Percentiles rank a stretch among this genome's conserved stretches.
Conservation (phyloP, 192 early-diverging fungal species). For the Powellomyces hirtus region DNA sequence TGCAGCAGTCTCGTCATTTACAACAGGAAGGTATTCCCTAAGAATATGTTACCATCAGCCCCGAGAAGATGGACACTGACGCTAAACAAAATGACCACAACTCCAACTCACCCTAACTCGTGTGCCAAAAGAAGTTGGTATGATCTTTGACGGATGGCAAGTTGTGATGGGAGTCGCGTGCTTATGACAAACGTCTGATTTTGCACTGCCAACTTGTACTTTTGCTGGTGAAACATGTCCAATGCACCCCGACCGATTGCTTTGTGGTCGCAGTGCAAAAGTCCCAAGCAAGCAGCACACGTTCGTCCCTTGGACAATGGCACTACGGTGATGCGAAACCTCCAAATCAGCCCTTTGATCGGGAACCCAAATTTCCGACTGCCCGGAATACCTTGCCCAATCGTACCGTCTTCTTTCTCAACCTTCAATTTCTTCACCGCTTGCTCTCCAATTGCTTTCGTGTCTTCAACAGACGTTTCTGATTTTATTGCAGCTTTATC, state of each 20-base stretch:
- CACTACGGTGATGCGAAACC: not conserved
- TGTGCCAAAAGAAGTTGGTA: not conserved
- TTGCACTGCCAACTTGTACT: constrained; percentile 4
- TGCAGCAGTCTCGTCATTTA: not conserved
- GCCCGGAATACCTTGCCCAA: not conserved
- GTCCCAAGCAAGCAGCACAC: constrained; percentile 46
- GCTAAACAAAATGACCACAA: not conserved
- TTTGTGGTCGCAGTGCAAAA: constrained; percentile 27
- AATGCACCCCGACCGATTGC: constrained; percentile 1
- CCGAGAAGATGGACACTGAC: not conserved
- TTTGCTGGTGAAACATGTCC: not conserved
- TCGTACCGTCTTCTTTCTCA: not conserved
- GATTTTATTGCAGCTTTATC: not conserved
- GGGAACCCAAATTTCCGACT: not conserved
- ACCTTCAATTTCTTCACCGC: constrained; percentile 2
- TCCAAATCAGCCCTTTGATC: not conserved
- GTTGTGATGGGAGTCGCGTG: constrained; percentile 39
- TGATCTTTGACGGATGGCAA: constrained; percentile 35
- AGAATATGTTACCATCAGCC: not conserved
- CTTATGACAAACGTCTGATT: constrained; percentile 29
- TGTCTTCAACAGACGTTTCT: not conserved
- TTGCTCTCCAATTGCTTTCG: not conserved
- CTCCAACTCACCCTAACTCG: no score
- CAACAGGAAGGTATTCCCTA: not conserved
- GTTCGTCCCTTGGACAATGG: not conserved